Percentiles rank a stretch among this genome's conserved stretches.
Evolutionary conservation across 495 filamentous ascomycete species (phyloP).

Genomic region (Xylaria bambusicola): DNA sequence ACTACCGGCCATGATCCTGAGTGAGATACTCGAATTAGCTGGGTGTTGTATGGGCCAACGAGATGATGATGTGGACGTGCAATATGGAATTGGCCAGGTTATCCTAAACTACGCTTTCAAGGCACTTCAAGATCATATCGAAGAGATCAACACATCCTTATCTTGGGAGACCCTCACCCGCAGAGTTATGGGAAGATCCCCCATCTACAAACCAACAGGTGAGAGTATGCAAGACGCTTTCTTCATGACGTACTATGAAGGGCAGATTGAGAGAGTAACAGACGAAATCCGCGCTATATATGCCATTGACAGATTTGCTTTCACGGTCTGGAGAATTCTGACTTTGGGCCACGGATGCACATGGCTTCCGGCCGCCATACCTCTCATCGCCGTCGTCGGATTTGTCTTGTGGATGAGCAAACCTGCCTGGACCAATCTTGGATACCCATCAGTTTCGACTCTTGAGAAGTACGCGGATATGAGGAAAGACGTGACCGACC

Average conservation of each 20-base stretch:
- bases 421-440: slow-evolving; percentile 5
- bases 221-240: slow-evolving; percentile 14
- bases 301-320: slow-evolving; percentile 9
- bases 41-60: slow-evolving; percentile 2
- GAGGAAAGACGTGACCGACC: slow-evolving; percentile 10
- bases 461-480: slow-evolving; percentile 7
- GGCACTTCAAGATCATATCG: slow-evolving; percentile 12
- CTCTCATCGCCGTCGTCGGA: slow-evolving; percentile 6
- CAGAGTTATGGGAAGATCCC: slow-evolving; percentile 4
- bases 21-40: slow-evolving; percentile 14
- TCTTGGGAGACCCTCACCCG: slow-evolving; percentile 12
- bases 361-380: slow-evolving; percentile 13
- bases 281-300: slow-evolving; percentile 14
- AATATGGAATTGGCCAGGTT: slow-evolving; percentile 10
- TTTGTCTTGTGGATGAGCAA: slow-evolving; percentile 8
- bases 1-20: slow-evolving; percentile 10
- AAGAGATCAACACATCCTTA: slow-evolving; percentile 10
- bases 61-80: slow-evolving; percentile 14
- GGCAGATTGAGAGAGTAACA: slow-evolving; percentile 12
- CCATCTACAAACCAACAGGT: slow-evolving; percentile 8
- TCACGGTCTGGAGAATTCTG: slow-evolving; percentile 13
- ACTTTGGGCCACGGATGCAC: slow-evolving; percentile 11
- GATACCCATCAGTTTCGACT: slow-evolving; percentile 9
- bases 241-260: slow-evolving; percentile 9
- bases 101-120: slow-evolving; percentile 1